Conservation (phyloP, 805 yeast species). For the Saccharomycopsis javanensis region DNA sequence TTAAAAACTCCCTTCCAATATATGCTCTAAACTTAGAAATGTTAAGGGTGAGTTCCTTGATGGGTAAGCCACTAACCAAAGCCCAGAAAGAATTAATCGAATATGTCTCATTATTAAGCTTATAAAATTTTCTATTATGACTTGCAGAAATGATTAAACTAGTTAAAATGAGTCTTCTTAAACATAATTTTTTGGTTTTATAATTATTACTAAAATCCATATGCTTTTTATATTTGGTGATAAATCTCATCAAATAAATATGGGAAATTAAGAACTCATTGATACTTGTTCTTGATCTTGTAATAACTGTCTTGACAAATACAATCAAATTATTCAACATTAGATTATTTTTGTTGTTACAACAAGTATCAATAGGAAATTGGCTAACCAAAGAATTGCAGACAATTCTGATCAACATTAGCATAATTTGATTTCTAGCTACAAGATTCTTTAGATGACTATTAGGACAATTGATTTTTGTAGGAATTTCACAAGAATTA, state of each 20-base stretch:
- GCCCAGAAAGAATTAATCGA: constrained; percentile 11
- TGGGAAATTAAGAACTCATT: constrained; percentile 13
- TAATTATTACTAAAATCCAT: neutral
- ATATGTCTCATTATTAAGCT: constrained; percentile 2
- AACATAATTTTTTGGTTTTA: constrained; percentile 9
- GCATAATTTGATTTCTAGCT: constrained; percentile 9
- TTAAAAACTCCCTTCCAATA: constrained; percentile 9
- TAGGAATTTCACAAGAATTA: neutral
- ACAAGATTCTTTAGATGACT: neutral
- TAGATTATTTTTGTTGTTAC: constrained; percentile 16
- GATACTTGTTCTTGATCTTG: constrained; percentile 9
- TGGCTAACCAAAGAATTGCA: constrained; percentile 16
- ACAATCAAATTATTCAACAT: constrained; percentile 16
- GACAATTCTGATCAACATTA: constrained; percentile 12
- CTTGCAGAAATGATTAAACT: constrained; percentile 4
- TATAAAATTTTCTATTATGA: constrained; percentile 2
- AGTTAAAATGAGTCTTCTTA: constrained; percentile 15
- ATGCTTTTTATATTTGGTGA: neutral
- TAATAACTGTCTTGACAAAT: constrained; percentile 11
- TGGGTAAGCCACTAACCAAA: constrained; percentile 12
- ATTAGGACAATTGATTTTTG: neutral
- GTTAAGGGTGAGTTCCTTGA: constrained; percentile 1
- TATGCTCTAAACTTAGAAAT: neutral
- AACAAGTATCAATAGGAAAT: constrained; percentile 19
- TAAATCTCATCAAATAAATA: constrained; percentile 10